phyloP scores from a whole-genome alignment of 208 protist genomes.

The Trypanosoma lewisi region DNA sequence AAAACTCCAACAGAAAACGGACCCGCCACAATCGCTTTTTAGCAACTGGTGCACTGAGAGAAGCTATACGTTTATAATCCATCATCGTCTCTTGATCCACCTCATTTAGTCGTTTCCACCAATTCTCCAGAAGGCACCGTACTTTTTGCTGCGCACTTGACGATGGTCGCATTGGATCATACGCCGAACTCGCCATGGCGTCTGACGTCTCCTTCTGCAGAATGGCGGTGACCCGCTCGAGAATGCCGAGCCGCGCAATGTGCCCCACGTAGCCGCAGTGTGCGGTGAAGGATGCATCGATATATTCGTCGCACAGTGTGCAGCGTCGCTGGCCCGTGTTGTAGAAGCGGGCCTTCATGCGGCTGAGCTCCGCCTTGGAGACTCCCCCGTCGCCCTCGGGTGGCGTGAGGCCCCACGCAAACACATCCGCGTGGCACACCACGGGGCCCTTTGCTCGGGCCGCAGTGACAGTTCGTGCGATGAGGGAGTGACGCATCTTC shows the following conservation, averaged over 20 bases:
- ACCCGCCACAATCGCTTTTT: constrained; percentile 32
- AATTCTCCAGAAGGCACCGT: constrained; percentile 34
- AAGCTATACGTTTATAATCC: constrained; percentile 29
- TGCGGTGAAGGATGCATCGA: constrained; percentile 31
- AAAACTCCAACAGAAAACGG: constrained; percentile 36
- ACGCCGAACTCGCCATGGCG: background rate
- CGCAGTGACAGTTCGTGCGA: background rate
- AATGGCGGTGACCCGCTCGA: constrained; percentile 44
- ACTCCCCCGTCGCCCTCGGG: constrained; percentile 7
- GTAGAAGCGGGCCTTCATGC: constrained; percentile 32
- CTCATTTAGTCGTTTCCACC: constrained; percentile 49
- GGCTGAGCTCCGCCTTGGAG: constrained; percentile 10
- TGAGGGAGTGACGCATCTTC: background rate
- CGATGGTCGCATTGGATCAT: background rate
- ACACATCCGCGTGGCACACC: constrained; percentile 16
- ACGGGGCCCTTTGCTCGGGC: background rate
- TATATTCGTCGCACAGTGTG: constrained; percentile 33
- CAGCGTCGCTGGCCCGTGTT: constrained; percentile 31
- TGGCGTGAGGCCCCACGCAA: constrained; percentile 14
- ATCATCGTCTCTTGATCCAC: background rate
- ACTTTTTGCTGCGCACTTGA: constrained; percentile 3
- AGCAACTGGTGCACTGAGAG: constrained; percentile 24
- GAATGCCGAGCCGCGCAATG: constrained; percentile 45
- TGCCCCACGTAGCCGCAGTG: constrained; percentile 51
- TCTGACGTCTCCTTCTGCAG: constrained; percentile 19